A percentile compares a stretch with the other conserved stretches of the same genome.
phyloP scores from a whole-genome alignment of 2,329 filamentous ascomycete genomes.

The Helicocarpus griseus region DNA sequence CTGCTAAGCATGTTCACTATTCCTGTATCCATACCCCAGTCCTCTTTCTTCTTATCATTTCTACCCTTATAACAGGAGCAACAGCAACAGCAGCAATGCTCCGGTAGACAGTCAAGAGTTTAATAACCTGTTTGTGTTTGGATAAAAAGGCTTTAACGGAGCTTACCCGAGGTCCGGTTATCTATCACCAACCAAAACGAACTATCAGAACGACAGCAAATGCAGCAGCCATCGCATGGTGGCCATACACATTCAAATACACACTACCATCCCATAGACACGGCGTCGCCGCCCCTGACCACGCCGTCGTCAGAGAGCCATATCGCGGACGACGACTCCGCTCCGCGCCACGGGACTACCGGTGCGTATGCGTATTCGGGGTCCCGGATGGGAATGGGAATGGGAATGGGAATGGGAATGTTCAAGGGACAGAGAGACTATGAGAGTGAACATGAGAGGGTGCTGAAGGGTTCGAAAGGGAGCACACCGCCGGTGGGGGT shows the following conservation, averaged over 20 bases:
- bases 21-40: background rate
- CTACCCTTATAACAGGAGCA: background rate
- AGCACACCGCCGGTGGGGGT: background rate
- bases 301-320: background rate
- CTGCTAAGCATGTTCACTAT: too few species aligned
- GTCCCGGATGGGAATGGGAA: background rate
- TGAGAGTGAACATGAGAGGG: too few species aligned
- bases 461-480: too few species aligned
- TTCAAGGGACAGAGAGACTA: too few species aligned
- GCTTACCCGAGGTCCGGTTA: conserved; percentile 10
- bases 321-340: background rate
- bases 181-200: background rate
- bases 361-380: background rate
- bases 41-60: background rate
- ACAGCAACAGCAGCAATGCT: background rate
- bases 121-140: background rate
- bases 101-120: background rate
- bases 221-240: background rate
- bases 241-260: background rate
- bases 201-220: background rate
- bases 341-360: background rate
- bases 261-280: background rate
- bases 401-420: too few species aligned
- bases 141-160: background rate
- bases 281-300: background rate